These are phyloP conservation scores for Solanum okadae DNA, from an alignment of 257 asterid species.

Conservation along the genomic window DNA sequence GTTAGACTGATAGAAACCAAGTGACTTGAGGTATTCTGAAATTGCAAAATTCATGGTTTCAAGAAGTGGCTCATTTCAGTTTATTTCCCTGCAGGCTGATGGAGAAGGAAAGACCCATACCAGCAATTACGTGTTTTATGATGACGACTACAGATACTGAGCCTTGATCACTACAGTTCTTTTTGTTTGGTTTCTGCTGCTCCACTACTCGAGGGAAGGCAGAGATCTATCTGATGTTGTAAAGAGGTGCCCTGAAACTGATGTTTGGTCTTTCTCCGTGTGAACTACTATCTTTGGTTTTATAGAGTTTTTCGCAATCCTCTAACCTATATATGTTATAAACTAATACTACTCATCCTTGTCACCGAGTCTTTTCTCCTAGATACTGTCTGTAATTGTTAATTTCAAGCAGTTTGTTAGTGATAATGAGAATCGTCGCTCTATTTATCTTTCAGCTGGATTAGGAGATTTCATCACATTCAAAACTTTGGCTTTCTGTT, in stretches of 20 bases:
- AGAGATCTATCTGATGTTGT: constrained; percentile 19
- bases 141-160: constrained; percentile 55
- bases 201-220: background rate
- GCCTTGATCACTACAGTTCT: background rate
- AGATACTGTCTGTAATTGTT: background rate
- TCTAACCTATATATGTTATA: background rate
- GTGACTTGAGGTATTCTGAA: background rate
- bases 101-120: constrained; percentile 30
- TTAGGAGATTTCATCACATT: background rate
- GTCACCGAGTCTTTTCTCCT: background rate
- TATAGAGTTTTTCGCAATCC: background rate
- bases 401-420: background rate
- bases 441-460: background rate
- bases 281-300: background rate
- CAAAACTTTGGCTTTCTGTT: background rate
- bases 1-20: background rate
- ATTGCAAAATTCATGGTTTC: background rate
- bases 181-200: background rate
- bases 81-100: constrained; percentile 35
- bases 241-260: constrained; percentile 9
- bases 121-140: constrained; percentile 26
- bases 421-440: background rate
- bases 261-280: background rate
- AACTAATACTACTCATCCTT: background rate
- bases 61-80: background rate